Conservation (phyloP, 352 stramenopile species). For the Peronospora farinosa region DNA sequence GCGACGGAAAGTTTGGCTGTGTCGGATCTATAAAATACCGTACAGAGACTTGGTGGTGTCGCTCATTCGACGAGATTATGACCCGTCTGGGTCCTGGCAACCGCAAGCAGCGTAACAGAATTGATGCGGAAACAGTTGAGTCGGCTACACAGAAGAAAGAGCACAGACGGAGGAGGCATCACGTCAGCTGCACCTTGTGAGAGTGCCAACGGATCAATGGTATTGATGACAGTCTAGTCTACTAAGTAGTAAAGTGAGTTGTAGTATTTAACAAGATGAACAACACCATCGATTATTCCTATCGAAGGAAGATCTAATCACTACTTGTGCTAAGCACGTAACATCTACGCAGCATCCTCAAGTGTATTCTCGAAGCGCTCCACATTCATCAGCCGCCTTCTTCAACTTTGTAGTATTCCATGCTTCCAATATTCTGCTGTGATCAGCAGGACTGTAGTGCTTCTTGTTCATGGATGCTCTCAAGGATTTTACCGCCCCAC, state of each 20-base stretch:
- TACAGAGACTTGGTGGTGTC: conserved; percentile 84
- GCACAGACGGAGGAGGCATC: conserved; percentile 13
- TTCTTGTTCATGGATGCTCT: conserved; percentile 18
- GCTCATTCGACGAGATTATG: conserved; percentile 71
- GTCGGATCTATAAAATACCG: conserved; percentile 79
- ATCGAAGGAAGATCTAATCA: conserved; percentile 12
- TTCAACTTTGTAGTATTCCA: conserved; percentile 16
- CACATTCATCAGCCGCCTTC: conserved; percentile 11
- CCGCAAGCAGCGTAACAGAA: conserved; percentile 7
- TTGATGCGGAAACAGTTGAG: conserved; percentile 6
- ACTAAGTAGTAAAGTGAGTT: conserved; percentile 14
- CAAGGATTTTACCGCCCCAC: conserved; percentile 29
- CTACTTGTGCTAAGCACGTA: background rate
- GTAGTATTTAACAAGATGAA: conserved; percentile 20
- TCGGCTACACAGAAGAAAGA: conserved; percentile 8
- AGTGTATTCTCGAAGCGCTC: background rate
- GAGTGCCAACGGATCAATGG: conserved; percentile 12
- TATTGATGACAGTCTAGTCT: conserved; percentile 23
- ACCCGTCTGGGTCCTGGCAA: conserved; percentile 28
- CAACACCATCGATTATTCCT: conserved; percentile 6
- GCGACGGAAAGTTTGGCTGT: conserved; percentile 50
- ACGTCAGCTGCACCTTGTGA: conserved; percentile 15
- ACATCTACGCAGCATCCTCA: too few species aligned
- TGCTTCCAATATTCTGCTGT: conserved; percentile 16
- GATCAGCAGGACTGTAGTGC: conserved; percentile 8